phyloP scores from a whole-genome alignment of 805 yeast genomes.

The Sugiyamaella smithiae region DNA sequence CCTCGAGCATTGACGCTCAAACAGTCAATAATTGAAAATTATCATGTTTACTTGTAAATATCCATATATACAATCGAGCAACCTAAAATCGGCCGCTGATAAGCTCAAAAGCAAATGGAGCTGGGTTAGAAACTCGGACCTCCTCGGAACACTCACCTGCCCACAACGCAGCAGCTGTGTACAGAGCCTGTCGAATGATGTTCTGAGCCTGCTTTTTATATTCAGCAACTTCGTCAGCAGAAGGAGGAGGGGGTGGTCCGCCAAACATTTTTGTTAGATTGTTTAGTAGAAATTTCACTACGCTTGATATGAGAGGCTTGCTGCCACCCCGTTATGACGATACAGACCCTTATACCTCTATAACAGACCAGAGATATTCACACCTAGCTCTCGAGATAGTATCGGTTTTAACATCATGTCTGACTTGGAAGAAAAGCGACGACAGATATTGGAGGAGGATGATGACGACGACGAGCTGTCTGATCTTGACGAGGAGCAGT shows the following conservation, averaged over 20 bases:
- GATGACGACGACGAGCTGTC: slow-evolving; percentile 25
- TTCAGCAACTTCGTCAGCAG: slow-evolving; percentile 37
- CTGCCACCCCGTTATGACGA: too few species aligned
- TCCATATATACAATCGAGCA: neutral
- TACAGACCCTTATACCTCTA: too few species aligned
- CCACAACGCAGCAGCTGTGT: slow-evolving; percentile 40
- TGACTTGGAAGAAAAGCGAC: neutral
- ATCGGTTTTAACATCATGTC: neutral
- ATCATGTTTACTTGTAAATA: too few species aligned
- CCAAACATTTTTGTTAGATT: slow-evolving; percentile 34
- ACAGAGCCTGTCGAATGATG: slow-evolving; percentile 32
- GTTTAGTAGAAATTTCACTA: too few species aligned
- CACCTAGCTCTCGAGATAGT: too few species aligned
- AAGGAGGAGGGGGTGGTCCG: slow-evolving; percentile 38
- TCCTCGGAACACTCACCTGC: slow-evolving; percentile 28
- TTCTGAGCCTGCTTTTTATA: slow-evolving; percentile 31
- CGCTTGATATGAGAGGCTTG: too few species aligned
- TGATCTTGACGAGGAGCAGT: slow-evolving; percentile 40
- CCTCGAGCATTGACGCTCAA: too few species aligned
- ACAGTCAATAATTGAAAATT: too few species aligned
- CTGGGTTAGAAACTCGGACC: slow-evolving; percentile 18
- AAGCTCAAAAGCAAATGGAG: slow-evolving; percentile 39
- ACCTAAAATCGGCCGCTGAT: slow-evolving; percentile 37
- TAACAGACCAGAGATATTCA: too few species aligned
- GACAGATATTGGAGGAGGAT: slow-evolving; percentile 8